Evolutionary conservation across 139 green algal genomes (phyloP), one percentile per base, ranked within the genome.

Genomic region (Chlorella sorokiniana): DNA sequence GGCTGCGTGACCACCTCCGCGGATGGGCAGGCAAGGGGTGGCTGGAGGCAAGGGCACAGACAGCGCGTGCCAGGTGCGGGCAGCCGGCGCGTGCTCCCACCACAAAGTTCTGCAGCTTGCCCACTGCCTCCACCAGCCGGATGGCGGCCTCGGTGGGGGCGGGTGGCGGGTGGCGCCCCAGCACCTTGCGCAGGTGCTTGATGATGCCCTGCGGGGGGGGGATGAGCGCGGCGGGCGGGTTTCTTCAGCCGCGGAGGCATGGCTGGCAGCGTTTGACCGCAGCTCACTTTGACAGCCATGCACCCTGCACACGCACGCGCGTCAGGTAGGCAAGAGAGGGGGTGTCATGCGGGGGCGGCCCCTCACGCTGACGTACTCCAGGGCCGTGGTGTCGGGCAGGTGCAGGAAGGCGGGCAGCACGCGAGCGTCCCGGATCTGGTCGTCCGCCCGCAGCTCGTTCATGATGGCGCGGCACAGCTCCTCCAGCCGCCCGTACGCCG

Each of bases 61-160:
- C 48, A 56, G 48, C 14, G 48, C 48, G 16, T 11, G 48, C 48
- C 16, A 16, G 11, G 48, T 11, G 14, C 11, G 16, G 56, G 56
- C 56, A 65, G 18, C 18, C 56, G 56, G 16, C 6, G 18, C n/a
- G 29, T 65, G 56, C 56, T 59, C 56, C n/a, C 56, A 65, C 42
- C 37, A 89, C 85, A 82, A 70, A 76, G 52, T 88, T 63, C 65
- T 85, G 77, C 70, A 88, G 83, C 71, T 88, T 70, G 45, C 87
- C 87, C 6, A 91, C 85, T 8, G 82, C 81, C 69, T 88, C 83
- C 70, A 91, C 78, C 78, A 92, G 68, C n/a, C 83, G 82, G 40
- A 92, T 86, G 23, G 89, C 87, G 5, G 83, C 51, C 42, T 76
- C 44, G 22, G 68, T 88, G 52, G 89, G 89, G 27, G 88, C 81